These are phyloP conservation scores for Penicillium sp. DNA, from an alignment of 2,329 filamentous ascomycete species.

Conservation along the genomic window DNA sequence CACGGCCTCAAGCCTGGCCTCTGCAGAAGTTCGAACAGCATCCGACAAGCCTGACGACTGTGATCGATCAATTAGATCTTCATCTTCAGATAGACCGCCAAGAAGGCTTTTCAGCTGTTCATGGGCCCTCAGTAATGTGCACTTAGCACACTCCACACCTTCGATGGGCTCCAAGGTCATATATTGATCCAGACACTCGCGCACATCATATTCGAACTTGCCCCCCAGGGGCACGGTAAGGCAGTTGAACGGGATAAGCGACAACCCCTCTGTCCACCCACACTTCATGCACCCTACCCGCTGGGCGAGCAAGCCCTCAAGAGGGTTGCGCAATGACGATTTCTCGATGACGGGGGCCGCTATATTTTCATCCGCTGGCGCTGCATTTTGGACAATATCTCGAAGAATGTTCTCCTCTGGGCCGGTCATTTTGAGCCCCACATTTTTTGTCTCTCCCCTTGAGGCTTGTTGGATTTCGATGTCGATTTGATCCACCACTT, in stretches of 20 bases:
- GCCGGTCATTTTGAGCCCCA: constrained; percentile 41
- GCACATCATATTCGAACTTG: constrained; percentile 65
- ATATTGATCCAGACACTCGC: constrained; percentile 79
- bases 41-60: constrained; percentile 29
- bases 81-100: constrained; percentile 40
- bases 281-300: constrained; percentile 83
- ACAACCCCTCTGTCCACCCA: constrained; percentile 81
- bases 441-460: constrained; percentile 42
- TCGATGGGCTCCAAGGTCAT: constrained; percentile 81
- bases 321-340: constrained; percentile 62
- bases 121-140: constrained; percentile 67
- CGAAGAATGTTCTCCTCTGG: constrained; percentile 35
- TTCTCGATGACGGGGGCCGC: constrained; percentile 14
- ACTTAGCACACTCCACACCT: constrained; percentile 87
- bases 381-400: constrained; percentile 14
- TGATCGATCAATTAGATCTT: constrained; percentile 18
- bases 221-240: constrained; percentile 78
- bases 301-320: constrained; percentile 85
- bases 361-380: constrained; percentile 11
- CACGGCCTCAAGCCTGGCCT: constrained; percentile 62
- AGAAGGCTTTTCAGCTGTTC: constrained; percentile 52
- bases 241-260: constrained; percentile 91
- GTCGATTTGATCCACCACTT: constrained; percentile 80
- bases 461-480: constrained; percentile 64
- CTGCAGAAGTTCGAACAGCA: constrained; percentile 43